A percentile compares a stretch with the other conserved stretches of the same genome.
phyloP scores from a whole-genome alignment of 1,284 basidiomycete genomes.

The Ganoderma leucocontextum region DNA sequence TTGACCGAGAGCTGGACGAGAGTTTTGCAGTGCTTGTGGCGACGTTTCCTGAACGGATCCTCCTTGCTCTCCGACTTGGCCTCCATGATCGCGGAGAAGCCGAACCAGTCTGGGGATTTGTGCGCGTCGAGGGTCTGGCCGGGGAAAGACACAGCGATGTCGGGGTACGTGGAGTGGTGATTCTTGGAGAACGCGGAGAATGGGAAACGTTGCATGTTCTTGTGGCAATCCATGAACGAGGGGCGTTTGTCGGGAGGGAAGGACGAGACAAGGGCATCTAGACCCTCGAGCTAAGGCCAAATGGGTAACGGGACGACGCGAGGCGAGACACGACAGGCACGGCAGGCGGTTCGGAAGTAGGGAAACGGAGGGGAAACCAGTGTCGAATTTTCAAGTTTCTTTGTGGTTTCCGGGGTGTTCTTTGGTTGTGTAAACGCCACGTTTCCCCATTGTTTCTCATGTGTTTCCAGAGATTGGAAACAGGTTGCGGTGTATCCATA shows the following conservation, averaged over 20 bases:
- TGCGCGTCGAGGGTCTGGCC: neutral
- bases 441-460: no score
- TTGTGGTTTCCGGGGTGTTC: no score
- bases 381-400: no score
- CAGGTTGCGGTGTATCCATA: no score
- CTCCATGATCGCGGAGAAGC: slow-evolving; percentile 20
- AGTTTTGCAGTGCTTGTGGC: neutral
- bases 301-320: neutral
- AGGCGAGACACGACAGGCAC: no score
- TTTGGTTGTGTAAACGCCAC: no score
- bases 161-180: slow-evolving; percentile 20
- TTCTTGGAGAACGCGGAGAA: neutral
- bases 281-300: neutral
- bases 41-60: slow-evolving; percentile 14
- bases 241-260: slow-evolving; percentile 10
- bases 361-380: no score
- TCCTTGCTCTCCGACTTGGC: slow-evolving; percentile 11
- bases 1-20: slow-evolving; percentile 13
- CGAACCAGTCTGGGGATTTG: slow-evolving; percentile 1
- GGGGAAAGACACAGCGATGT: slow-evolving; percentile 21
- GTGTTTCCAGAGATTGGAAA: no score
- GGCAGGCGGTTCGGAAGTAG: no score
- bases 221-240: neutral
- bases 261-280: slow-evolving; percentile 6
- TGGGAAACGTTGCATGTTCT: neutral